phyloP scores from a whole-genome alignment of 768 basidiomycete species.

The Leccinum rimulosum region DNA sequence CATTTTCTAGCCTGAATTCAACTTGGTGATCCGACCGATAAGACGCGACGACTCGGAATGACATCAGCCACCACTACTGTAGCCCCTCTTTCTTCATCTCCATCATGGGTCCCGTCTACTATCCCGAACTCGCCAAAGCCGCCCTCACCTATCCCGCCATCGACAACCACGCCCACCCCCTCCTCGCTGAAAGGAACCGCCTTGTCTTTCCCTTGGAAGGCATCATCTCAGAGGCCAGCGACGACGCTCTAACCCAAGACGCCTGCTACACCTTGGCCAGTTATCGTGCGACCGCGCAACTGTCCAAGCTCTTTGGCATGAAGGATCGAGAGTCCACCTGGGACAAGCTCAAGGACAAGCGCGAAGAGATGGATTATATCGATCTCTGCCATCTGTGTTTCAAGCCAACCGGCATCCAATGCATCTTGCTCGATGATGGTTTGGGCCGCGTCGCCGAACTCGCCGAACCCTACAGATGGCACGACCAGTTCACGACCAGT shows the following conservation, averaged over 20 bases:
- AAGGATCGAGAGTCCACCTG: slow-evolving; percentile 40
- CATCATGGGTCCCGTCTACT: slow-evolving; percentile 16
- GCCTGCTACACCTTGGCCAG: slow-evolving; percentile 56
- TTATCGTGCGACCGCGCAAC: slow-evolving; percentile 54
- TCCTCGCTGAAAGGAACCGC: slow-evolving; percentile 50
- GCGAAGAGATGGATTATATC: slow-evolving; percentile 46
- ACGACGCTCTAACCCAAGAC: slow-evolving; percentile 49
- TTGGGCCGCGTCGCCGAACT: slow-evolving; percentile 47
- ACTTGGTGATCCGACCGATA: slow-evolving; percentile 15
- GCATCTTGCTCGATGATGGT: slow-evolving; percentile 74
- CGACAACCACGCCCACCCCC: slow-evolving; percentile 79
- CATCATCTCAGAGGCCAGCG: slow-evolving; percentile 62
- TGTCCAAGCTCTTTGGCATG: slow-evolving; percentile 51
- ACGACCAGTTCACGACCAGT: slow-evolving; percentile 54
- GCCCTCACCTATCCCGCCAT: slow-evolving; percentile 49
- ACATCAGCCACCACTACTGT: background rate
- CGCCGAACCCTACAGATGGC: slow-evolving; percentile 56
- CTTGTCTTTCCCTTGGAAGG: slow-evolving; percentile 56
- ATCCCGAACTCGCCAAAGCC: slow-evolving; percentile 15
- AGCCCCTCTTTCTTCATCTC: slow-evolving; percentile 1
- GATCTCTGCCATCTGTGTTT: slow-evolving; percentile 59
- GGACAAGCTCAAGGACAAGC: slow-evolving; percentile 54
- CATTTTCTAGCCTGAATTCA: slow-evolving; percentile 39
- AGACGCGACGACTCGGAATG: background rate
- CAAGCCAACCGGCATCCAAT: slow-evolving; percentile 55